Evolutionary conservation across 306 rosid genomes (phyloP).

Genomic region (Acacia crassicarpa): DNA sequence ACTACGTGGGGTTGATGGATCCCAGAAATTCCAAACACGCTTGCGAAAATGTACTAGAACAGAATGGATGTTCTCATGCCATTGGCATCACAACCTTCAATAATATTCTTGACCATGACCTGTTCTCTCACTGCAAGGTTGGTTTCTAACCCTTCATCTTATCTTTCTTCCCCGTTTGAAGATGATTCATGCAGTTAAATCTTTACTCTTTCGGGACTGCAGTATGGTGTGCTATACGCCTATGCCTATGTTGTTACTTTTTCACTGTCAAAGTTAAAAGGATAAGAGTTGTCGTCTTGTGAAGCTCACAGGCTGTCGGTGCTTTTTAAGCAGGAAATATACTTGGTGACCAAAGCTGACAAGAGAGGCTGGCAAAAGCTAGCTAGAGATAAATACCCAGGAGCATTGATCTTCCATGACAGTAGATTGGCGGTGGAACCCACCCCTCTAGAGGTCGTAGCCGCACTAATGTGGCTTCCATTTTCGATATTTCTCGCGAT

Average conservation of each 20-base stretch:
- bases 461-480: constrained; percentile 57
- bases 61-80: too few species aligned
- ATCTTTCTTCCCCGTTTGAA: too few species aligned
- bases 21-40: constrained; percentile 9
- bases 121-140: constrained; percentile 62
- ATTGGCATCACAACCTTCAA: constrained; percentile 44
- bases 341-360: constrained; percentile 42
- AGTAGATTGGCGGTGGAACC: constrained; percentile 66
- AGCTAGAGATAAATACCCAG: constrained; percentile 46
- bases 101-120: constrained; percentile 24
- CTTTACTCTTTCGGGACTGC: too few species aligned
- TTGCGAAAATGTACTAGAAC: constrained; percentile 25
- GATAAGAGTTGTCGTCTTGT: neutral
- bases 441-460: constrained; percentile 32
- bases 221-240: too few species aligned
- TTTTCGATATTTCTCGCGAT: constrained; percentile 34
- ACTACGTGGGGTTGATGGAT: constrained; percentile 66
- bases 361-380: constrained; percentile 58
- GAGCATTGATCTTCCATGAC: constrained; percentile 66
- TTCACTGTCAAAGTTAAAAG: neutral
- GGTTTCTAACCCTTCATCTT: neutral
- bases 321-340: constrained; percentile 49
- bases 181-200: too few species aligned
- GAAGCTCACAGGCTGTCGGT: neutral
- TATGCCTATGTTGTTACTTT: neutral